Percentiles rank a stretch among this genome's conserved stretches.
Conservation (phyloP, 305 asterid species). For the Plantago rigida region DNA sequence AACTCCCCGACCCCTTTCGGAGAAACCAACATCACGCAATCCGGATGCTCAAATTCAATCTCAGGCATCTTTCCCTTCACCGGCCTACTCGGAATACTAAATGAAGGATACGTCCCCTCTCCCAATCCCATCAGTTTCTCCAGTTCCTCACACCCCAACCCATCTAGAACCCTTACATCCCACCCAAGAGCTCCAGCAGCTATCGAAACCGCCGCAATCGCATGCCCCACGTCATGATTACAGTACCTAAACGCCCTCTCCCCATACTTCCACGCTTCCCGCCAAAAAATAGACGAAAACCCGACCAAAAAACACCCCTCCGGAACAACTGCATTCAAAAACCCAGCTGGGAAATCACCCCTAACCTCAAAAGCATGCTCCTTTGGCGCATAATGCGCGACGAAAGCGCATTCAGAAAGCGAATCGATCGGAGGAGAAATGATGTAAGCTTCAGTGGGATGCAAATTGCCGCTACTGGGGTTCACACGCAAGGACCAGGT, state of each 20-base stretch:
- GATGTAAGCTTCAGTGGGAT: slow-evolving; percentile 80
- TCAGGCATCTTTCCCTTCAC: slow-evolving; percentile 66
- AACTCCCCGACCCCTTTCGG: slow-evolving; percentile 41
- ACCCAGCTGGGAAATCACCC: slow-evolving; percentile 43
- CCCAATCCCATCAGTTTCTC: slow-evolving; percentile 64
- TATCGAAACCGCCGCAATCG: slow-evolving; percentile 68
- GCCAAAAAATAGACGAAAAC: slow-evolving; percentile 75
- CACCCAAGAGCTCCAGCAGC: slow-evolving; percentile 90
- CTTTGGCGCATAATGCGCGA: slow-evolving; percentile 82
- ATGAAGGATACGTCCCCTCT: slow-evolving; percentile 25
- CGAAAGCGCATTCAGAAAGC: slow-evolving; percentile 42
- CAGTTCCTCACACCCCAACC: slow-evolving; percentile 58
- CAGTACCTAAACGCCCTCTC: slow-evolving; percentile 98
- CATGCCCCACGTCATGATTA: slow-evolving; percentile 92
- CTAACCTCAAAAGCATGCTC: slow-evolving; percentile 77
- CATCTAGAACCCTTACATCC: slow-evolving; percentile 74
- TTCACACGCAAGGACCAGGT: slow-evolving; percentile 95
- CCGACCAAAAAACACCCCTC: slow-evolving; percentile 56
- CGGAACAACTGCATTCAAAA: slow-evolving; percentile 41
- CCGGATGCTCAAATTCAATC: slow-evolving; percentile 87
- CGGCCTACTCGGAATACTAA: slow-evolving; percentile 52
- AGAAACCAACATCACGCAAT: slow-evolving; percentile 64
- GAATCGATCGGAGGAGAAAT: slow-evolving; percentile 53
- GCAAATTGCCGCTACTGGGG: slow-evolving; percentile 92
- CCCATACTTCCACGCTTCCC: slow-evolving; percentile 95